These are phyloP conservation scores for Blastomyces silverae DNA, from an alignment of 2,329 filamentous ascomycete species.

Conservation along the genomic window DNA sequence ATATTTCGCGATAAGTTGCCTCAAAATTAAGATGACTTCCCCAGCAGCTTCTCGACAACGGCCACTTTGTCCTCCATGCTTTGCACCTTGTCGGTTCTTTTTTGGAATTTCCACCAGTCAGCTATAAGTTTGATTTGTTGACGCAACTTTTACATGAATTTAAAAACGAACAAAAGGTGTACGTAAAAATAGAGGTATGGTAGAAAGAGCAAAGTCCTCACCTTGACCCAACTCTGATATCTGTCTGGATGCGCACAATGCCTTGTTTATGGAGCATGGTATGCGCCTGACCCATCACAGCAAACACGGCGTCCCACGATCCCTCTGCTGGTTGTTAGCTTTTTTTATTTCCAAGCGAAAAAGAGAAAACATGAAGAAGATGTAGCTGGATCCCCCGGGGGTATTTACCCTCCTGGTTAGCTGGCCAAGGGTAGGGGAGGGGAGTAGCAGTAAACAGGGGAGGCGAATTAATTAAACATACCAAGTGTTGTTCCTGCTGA, in stretches of 20 bases:
- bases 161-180: not conserved
- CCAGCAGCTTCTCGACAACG: conserved; percentile 50
- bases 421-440: no score
- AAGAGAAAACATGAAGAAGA: not conserved
- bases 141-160: not conserved
- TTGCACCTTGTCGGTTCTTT: conserved; percentile 77
- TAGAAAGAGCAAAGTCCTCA: conserved; percentile 31
- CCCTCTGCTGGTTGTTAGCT: conserved; percentile 56
- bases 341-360: not conserved
- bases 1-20: not conserved
- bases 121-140: conserved; percentile 3
- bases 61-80: conserved; percentile 71
- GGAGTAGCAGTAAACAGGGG: not conserved
- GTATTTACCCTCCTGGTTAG: not conserved
- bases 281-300: conserved; percentile 78
- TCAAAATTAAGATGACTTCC: not conserved
- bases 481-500: conserved; percentile 88
- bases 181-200: no score
- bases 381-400: not conserved
- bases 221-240: conserved; percentile 78
- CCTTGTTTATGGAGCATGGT: conserved; percentile 67
- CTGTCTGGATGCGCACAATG: conserved; percentile 76
- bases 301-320: conserved; percentile 81
- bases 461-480: conserved; percentile 42
- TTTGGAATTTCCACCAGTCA: conserved; percentile 1